Conservation (phyloP, 768 basidiomycete genomes). For the Neoboletus brunneissimus region DNA sequence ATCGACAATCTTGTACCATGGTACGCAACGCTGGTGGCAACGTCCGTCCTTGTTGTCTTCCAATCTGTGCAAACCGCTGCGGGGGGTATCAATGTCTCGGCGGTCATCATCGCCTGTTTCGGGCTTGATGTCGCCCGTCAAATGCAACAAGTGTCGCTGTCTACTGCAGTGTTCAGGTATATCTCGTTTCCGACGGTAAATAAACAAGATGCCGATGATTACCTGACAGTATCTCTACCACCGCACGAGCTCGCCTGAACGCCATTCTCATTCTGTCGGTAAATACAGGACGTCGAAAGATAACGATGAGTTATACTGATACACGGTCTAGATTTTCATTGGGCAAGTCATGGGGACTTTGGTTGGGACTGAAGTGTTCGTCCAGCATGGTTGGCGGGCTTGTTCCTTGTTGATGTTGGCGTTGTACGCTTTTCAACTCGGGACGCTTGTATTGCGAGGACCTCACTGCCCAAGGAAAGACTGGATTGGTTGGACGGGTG, state of each 20-base stretch:
- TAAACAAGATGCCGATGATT: conserved; percentile 8
- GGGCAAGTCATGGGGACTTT: conserved; percentile 84
- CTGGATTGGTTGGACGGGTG: conserved; percentile 68
- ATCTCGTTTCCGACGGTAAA: conserved; percentile 8
- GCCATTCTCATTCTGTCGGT: conserved; percentile 73
- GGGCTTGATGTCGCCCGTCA: conserved; percentile 77
- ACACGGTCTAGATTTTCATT: conserved; percentile 48
- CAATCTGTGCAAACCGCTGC: conserved; percentile 66
- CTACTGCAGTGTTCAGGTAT: conserved; percentile 58
- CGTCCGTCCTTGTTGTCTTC: conserved; percentile 46
- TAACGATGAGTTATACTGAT: background rate
- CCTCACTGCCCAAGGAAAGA: conserved; percentile 51
- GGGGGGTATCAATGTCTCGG: conserved; percentile 66
- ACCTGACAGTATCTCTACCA: conserved; percentile 30
- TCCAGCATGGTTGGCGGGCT: conserved; percentile 66
- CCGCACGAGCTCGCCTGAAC: conserved; percentile 69
- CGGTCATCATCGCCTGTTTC: conserved; percentile 66
- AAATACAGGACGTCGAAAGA: conserved; percentile 13
- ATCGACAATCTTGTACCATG: conserved; percentile 75
- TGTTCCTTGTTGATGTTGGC: conserved; percentile 60
- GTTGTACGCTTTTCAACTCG: conserved; percentile 52
- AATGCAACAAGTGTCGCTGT: conserved; percentile 64
- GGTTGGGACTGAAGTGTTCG: conserved; percentile 69
- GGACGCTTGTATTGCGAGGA: conserved; percentile 61
- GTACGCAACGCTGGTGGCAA: conserved; percentile 65